Conservation (phyloP, 2,329 filamentous ascomycete genomes). For the Neopestalotiopsis rosae region DNA sequence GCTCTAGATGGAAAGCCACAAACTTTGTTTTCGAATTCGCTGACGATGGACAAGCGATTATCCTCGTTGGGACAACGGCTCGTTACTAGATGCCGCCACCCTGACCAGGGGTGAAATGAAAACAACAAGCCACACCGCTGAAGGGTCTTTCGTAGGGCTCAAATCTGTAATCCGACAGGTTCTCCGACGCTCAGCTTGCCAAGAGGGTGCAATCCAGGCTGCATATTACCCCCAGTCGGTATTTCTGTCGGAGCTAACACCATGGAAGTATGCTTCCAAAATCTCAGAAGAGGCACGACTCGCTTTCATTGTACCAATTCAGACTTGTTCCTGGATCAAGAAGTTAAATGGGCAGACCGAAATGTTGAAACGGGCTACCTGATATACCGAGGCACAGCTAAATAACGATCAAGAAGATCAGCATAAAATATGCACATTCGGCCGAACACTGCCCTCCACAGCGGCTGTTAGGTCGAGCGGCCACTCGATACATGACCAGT, state of each 20-base stretch:
- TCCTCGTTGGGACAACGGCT: neutral
- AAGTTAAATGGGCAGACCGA: neutral
- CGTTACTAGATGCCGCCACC: neutral
- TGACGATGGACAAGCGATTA: neutral
- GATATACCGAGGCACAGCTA: neutral
- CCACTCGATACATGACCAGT: neutral
- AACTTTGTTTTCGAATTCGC: neutral
- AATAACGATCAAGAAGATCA: neutral
- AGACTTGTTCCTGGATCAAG: neutral
- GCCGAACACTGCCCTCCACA: neutral
- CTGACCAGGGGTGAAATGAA: neutral
- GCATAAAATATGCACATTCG: neutral
- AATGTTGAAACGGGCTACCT: neutral
- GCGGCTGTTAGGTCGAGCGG: neutral
- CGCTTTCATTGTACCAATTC: neutral
- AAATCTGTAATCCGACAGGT: neutral
- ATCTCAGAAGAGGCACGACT: neutral
- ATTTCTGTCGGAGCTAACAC: neutral
- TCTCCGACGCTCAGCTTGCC: neutral
- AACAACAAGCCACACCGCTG: neutral
- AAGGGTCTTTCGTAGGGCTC: neutral
- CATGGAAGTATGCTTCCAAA: neutral
- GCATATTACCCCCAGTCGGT: neutral
- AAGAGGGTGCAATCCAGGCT: neutral
- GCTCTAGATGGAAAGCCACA: neutral